Percentiles rank a stretch among this genome's conserved stretches.
phyloP scores from a whole-genome alignment of 2,329 filamentous ascomycete species.

The Pezicula rhizophila region DNA sequence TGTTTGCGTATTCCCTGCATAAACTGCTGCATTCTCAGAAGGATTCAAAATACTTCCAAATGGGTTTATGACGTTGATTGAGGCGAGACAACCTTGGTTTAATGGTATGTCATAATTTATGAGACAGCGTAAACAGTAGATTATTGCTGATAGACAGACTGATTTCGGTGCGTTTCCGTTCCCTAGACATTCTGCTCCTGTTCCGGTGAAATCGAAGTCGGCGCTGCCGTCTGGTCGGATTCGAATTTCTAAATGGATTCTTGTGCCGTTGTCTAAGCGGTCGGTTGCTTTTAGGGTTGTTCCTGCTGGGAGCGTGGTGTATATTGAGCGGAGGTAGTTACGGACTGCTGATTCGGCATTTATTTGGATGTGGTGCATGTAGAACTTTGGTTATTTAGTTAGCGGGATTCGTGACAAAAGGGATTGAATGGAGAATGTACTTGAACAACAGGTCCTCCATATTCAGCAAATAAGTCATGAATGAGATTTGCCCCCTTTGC shows the following conservation, averaged over 20 bases:
- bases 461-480: conserved; percentile 64
- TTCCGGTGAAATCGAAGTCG: conserved; percentile 69
- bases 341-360: conserved; percentile 71
- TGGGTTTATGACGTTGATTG: conserved; percentile 65
- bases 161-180: conserved; percentile 75
- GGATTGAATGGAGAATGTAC: background rate
- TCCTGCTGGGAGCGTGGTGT: conserved; percentile 54
- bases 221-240: conserved; percentile 70
- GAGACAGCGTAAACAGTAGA: conserved; percentile 73
- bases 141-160: conserved; percentile 74
- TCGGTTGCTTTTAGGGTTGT: conserved; percentile 64
- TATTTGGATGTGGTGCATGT: conserved; percentile 72
- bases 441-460: conserved; percentile 60
- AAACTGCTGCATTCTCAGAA: conserved; percentile 66
- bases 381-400: conserved; percentile 45
- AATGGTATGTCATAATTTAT: conserved; percentile 77
- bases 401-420: background rate
- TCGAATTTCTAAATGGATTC: conserved; percentile 63
- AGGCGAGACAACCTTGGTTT: conserved; percentile 74
- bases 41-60: conserved; percentile 65
- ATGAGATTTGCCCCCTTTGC: conserved; percentile 78
- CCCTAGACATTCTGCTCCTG: conserved; percentile 66
- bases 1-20: conserved; percentile 37
- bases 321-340: conserved; percentile 59
- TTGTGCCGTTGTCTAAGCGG: conserved; percentile 77